A percentile compares a stretch with the other conserved stretches of the same genome.
Evolutionary conservation across 2,329 filamentous ascomycete species (phyloP).

Genomic region (Aspergillus intermedius): DNA sequence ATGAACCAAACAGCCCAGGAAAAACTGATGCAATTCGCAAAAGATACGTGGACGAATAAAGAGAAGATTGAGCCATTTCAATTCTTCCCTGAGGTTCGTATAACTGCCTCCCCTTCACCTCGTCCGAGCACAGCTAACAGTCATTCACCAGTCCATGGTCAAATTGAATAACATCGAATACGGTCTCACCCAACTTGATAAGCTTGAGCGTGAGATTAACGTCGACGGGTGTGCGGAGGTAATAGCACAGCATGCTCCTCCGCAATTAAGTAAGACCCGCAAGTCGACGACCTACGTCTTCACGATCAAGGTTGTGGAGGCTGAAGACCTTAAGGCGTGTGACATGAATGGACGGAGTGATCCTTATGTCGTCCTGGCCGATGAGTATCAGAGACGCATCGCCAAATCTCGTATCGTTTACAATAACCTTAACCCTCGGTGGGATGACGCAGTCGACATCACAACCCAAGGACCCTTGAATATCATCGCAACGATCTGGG

Average conservation of each 20-base stretch:
- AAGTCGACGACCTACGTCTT: conserved; percentile 88
- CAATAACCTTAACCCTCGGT: conserved; percentile 83
- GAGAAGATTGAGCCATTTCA: conserved; percentile 95
- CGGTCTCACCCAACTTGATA: conserved; percentile 85
- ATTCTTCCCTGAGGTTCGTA: conserved; percentile 78
- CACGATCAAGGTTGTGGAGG: conserved; percentile 97
- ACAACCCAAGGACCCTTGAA: conserved; percentile 87
- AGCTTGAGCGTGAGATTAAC: conserved; percentile 80
- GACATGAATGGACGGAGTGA: conserved; percentile 92
- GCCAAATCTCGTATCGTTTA: conserved; percentile 92
- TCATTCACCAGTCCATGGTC: conserved; percentile 69
- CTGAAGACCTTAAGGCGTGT: conserved; percentile 95
- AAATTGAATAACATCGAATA: conserved; percentile 98
- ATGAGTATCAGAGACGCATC: conserved; percentile 95
- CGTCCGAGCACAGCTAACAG: conserved; percentile 3
- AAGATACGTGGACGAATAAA: conserved; percentile 85
- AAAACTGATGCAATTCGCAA: conserved; percentile 86
- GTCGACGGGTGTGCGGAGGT: conserved; percentile 84
- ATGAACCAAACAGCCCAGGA: conserved; percentile 78
- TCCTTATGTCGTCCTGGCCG: conserved; percentile 91
- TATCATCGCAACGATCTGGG: conserved; percentile 95
- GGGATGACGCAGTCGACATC: conserved; percentile 96
- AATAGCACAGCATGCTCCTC: conserved; percentile 66
- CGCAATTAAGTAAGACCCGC: conserved; percentile 59
- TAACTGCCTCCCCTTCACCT: not conserved